Base-by-base conservation (phyloP, 2,329 filamentous ascomycete genomes). In the Sordariomycetes sp. region DNA sequence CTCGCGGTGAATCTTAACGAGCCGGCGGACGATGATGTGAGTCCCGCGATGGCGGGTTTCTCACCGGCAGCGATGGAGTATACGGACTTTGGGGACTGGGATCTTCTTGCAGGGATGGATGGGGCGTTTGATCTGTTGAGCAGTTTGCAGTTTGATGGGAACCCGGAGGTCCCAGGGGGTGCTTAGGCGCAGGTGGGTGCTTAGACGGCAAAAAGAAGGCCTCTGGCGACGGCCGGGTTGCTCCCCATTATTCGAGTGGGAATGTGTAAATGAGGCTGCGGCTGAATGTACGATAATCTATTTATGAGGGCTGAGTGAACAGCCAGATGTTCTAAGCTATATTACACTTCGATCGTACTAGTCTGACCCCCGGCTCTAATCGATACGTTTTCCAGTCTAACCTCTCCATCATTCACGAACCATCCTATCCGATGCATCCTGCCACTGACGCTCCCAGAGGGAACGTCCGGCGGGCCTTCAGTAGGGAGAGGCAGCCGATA, bases 51-150 rank as follows among this genome's bases (percentile, higher is more conserved):
- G 59, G 63, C 62, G 16, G 65, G 64, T 24, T 65, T 66, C 56
- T 59, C 62, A 16, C 53, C 64, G 3, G 67, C 68, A 51, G 61
- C 66, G n/a, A 66, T 66, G 53, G 66, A 68, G 54, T 69, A 65
- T 53, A 68, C 68, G 22, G 69, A 70, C 20, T 68, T 70, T 59
- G 69, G 68, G 7, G 67, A 68, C 55, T 70, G 69, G 69, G 68
- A 70, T 32, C 61, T 70, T 37, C 66, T 66, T 11, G 63, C 57
- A 1, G 64, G 61, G 8, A 63, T 62, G 2, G 62, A 65, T 35
- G 68, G 67, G 10, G 63, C 65, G 0, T 70, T 69, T 28, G 68
- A 70, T 59, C 61, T 70, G 46, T 61, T 70, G 14, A 64, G 65
- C 48, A 63, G 62, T 1, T 25, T 69, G 48, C 61, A 65, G 2